These are phyloP conservation scores for Suillus variegatus DNA, from an alignment of 768 basidiomycete species.

Conservation along the genomic window DNA sequence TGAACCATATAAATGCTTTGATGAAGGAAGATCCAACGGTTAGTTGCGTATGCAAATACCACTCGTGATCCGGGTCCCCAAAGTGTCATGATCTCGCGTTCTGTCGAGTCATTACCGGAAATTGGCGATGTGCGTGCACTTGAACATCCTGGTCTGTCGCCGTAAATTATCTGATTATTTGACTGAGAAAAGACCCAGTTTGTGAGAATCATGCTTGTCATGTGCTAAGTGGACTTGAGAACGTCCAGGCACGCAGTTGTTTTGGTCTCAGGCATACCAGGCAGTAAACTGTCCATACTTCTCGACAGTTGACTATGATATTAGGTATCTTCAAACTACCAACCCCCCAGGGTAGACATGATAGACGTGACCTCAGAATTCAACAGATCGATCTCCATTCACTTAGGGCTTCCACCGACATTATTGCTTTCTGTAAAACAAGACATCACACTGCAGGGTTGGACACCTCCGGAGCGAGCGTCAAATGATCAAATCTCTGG, in stretches of 20 bases:
- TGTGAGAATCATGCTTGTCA: not conserved
- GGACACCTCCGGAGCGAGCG: slow-evolving; percentile 45
- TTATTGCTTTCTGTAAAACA: slow-evolving; percentile 57
- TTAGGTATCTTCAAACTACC: not conserved
- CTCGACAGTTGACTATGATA: not conserved
- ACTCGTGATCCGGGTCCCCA: not conserved
- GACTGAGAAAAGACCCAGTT: not conserved
- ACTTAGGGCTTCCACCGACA: slow-evolving; percentile 65
- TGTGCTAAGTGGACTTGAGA: not conserved
- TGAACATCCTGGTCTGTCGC: not conserved
- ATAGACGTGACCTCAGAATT: too few species aligned
- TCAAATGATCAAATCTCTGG: slow-evolving; percentile 50
- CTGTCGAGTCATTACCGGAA: not conserved
- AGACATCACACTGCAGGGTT: slow-evolving; percentile 47
- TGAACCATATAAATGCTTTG: not conserved
- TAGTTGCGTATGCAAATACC: not conserved
- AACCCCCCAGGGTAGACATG: not conserved
- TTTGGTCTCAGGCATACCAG: not conserved
- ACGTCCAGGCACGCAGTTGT: not conserved
- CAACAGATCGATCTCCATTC: not conserved
- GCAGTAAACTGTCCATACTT: not conserved
- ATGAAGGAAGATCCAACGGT: not conserved
- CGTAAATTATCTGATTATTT: not conserved
- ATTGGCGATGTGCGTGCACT: not conserved
- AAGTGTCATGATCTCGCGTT: not conserved